phyloP scores from a whole-genome alignment of 768 basidiomycete species.

The Russula compacta region DNA sequence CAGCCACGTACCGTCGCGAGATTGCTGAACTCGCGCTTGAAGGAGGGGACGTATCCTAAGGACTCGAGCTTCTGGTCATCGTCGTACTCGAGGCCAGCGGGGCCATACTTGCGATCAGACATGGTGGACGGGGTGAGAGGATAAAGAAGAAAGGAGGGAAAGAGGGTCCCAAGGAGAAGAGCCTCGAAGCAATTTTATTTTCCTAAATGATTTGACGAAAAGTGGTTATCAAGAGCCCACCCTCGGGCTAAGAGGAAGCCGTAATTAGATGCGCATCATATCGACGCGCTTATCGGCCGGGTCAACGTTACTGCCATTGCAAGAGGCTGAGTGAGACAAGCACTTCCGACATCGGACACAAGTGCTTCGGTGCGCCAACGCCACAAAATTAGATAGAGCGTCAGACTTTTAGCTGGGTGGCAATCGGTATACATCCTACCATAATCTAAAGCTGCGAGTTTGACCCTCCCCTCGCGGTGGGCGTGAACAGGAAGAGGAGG shows the following conservation, averaged over 20 bases:
- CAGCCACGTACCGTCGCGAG: conserved; percentile 54
- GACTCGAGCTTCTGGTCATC: conserved; percentile 60
- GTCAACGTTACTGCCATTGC: not conserved
- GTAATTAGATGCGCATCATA: not conserved
- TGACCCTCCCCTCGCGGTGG: conserved; percentile 57
- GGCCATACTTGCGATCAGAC: not conserved
- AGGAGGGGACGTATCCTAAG: conserved; percentile 68
- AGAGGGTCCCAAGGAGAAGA: not conserved
- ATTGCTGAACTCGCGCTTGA: conserved; percentile 79
- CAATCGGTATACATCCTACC: too few relatives aligned
- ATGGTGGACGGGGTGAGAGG: conserved; percentile 1
- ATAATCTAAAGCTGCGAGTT: conserved; percentile 52
- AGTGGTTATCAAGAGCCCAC: not conserved
- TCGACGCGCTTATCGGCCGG: not conserved
- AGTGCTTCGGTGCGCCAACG: too few relatives aligned
- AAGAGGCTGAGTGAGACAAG: not conserved
- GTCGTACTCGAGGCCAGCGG: conserved; percentile 24
- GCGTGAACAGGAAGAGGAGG: conserved; percentile 19
- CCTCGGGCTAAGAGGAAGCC: not conserved
- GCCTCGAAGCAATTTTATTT: not conserved
- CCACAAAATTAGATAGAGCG: conserved; percentile 49
- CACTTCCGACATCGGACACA: too few relatives aligned
- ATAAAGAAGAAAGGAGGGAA: not conserved
- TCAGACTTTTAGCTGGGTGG: conserved; percentile 43
- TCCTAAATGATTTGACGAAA: not conserved